These are phyloP conservation scores for Tulasnella sp. DNA, from an alignment of 768 basidiomycete species.

Conservation along the genomic window DNA sequence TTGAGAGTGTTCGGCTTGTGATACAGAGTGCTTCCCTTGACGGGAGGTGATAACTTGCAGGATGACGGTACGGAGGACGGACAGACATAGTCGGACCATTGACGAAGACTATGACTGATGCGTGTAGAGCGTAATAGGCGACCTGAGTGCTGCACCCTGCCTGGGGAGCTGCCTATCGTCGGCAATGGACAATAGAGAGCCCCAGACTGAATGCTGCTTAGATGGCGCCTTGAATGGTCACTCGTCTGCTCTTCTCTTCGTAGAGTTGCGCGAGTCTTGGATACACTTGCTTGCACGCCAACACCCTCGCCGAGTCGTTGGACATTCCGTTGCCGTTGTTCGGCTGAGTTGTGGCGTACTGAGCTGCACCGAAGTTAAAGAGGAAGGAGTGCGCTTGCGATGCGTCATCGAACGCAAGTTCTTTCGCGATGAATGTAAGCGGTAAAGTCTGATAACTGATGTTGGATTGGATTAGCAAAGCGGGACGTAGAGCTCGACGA, in stretches of 20 bases:
- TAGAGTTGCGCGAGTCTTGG: constrained; percentile 48
- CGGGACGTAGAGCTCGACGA: neutral
- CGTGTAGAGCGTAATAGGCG: neutral
- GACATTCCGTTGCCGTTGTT: constrained; percentile 23
- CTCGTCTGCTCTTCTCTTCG: constrained; percentile 74
- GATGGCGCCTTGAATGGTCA: constrained; percentile 88
- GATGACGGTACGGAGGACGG: neutral
- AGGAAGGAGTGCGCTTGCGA: constrained; percentile 60
- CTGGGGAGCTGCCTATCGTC: neutral
- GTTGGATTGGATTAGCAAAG: neutral
- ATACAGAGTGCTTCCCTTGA: neutral
- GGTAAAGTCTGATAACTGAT: constrained; percentile 72
- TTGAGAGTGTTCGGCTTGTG: neutral
- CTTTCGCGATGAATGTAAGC: constrained; percentile 63
- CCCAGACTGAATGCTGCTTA: constrained; percentile 25
- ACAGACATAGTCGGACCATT: neutral
- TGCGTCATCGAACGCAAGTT: constrained; percentile 71
- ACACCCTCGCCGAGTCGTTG: constrained; percentile 47
- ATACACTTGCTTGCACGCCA: constrained; percentile 62
- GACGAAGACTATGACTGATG: neutral
- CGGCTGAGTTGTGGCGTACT: constrained; percentile 47
- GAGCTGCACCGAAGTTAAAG: constrained; percentile 49
- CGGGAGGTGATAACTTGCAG: neutral
- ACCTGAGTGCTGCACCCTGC: neutral
- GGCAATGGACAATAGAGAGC: neutral